Base-by-base conservation (phyloP, 352 stramenopile genomes). In the Phytopythium aichiense region DNA sequence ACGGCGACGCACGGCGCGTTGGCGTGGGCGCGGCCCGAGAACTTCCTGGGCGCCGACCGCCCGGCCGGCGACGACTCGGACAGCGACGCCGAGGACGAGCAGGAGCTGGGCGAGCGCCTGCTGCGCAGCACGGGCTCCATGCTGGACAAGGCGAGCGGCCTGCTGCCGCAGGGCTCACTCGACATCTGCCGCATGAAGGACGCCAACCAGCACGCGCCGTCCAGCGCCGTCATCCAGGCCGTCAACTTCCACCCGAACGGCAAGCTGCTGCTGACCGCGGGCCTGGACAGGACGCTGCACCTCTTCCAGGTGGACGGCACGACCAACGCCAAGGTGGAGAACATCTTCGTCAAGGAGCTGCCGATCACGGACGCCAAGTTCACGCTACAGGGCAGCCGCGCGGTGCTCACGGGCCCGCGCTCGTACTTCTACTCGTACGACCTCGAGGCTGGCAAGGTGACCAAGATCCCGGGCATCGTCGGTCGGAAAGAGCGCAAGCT, bases 361-460 rank as follows among this genome's bases (percentile, higher is more conserved):
- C 92, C 94, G 4, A 96, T 98, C 13, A 62, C 73, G 12, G 79
- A 86, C 57, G 91, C 92, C 20, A 84, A 88, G 72, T 98, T 97
- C 66, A 88, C 89, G 20, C 53, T 81, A 13, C 68, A 73, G 16
- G 89, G 91, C 40, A 83, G 76, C 30, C 79, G 94, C 63, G 88
- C 98, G 16, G 77, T 99, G 22, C 67, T 98, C 7, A 90, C 84
- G 5, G 97, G 97, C 23, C 86, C 96, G 30, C 91, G 96, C 42
- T 82, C 92, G 43, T 98, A 97, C 73, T 99, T 98, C 68, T 99
- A 99, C 72, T 91, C 87, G 58, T 98, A 99, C 73, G 95, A 99
- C 78, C 79, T 98, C 23, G 85, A 94, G 35, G 87, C 91, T 13
- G 97, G 95, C 28, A 91, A 94, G 42, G 82, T 96, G 37, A 85